Evolutionary conservation across 2,329 filamentous ascomycete genomes (phyloP), one percentile per base, ranked within the genome.

Genomic region (Calonectria pteridis): DNA sequence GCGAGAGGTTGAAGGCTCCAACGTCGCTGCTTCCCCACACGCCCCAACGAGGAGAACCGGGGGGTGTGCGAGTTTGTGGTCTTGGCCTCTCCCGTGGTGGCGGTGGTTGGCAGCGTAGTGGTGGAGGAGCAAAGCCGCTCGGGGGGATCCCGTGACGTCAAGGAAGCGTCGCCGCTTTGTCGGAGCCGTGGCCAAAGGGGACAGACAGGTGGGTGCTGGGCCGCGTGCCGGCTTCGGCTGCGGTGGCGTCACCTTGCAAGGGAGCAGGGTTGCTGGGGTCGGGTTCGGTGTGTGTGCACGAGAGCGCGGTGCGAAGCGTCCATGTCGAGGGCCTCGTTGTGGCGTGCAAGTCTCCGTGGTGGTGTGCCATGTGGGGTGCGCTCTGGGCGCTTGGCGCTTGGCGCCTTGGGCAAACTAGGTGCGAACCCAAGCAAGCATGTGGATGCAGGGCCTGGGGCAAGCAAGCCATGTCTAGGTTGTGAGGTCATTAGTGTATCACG

Each of bases 401-500:
- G 78, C 78, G 63, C 46, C 69, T 73, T 77, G 74, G 72, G 50
- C 67, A 72, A 73, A 78, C 76, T 70, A 65, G 69, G 73, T 63
- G 72, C 50, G 37, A 58, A 62, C 46, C 64, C 69, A 74, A 62
- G 49, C 71, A 67, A 67, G 6, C 28, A 35, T 49, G 63, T 43
- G 63, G 68, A 70, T 46, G 65, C 51, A 55, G 53, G 53, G 71
- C 69, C 51, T 2, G 74, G 67, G 65, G 75, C 64, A 74, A 72
- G 71, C 20, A 46, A 69, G 72, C 73, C 71, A 73, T 73, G 68
- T 43, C 59, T 26, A 33, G 23, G 33, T 51, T 76, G 73, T 76
- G 77, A 80, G 77, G 77, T 80, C 78, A 80, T 80, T 76, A 67
- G 73, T 64, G 69, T 75, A 77, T 73, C 68, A 73, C 73, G 72